Evolutionary conservation across 2,329 filamentous ascomycete genomes (phyloP).

Genomic region (Pleurostoma richardsiae): DNA sequence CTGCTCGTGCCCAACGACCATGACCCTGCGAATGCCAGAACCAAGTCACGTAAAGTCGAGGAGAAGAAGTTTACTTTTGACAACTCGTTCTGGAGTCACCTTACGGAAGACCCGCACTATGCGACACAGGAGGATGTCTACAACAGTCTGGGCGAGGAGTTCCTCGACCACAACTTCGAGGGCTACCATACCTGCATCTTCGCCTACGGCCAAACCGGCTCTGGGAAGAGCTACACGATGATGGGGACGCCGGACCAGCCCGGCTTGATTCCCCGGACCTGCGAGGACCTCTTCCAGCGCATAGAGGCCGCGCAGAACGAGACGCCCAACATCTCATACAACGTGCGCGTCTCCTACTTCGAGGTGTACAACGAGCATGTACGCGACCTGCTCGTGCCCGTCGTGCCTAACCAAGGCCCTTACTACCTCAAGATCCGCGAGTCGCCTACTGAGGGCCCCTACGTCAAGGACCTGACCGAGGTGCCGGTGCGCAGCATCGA

Average conservation of each 20-base stretch:
- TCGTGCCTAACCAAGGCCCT: constrained; percentile 63
- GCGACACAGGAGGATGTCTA: constrained; percentile 92
- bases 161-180: constrained; percentile 98
- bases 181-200: constrained; percentile 99
- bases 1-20: constrained; percentile 49
- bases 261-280: constrained; percentile 90
- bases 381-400: constrained; percentile 81
- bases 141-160: constrained; percentile 89
- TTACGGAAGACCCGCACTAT: constrained; percentile 75
- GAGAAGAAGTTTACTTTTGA: constrained; percentile 95
- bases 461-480: constrained; percentile 94
- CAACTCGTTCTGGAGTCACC: constrained; percentile 96
- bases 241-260: constrained; percentile 86
- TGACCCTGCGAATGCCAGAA: constrained; percentile 47
- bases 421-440: constrained; percentile 97
- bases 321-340: constrained; percentile 89
- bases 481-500: constrained; percentile 81
- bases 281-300: constrained; percentile 90
- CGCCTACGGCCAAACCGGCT: constrained; percentile 95
- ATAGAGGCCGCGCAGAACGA: constrained; percentile 75
- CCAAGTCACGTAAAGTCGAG: constrained; percentile 65
- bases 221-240: constrained; percentile 96
- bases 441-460: constrained; percentile 89
- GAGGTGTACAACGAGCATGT: constrained; percentile 99
- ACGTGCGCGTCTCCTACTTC: constrained; percentile 96